phyloP scores from a whole-genome alignment of 2,329 filamentous ascomycete genomes.

The Calonectria ilicicola region DNA sequence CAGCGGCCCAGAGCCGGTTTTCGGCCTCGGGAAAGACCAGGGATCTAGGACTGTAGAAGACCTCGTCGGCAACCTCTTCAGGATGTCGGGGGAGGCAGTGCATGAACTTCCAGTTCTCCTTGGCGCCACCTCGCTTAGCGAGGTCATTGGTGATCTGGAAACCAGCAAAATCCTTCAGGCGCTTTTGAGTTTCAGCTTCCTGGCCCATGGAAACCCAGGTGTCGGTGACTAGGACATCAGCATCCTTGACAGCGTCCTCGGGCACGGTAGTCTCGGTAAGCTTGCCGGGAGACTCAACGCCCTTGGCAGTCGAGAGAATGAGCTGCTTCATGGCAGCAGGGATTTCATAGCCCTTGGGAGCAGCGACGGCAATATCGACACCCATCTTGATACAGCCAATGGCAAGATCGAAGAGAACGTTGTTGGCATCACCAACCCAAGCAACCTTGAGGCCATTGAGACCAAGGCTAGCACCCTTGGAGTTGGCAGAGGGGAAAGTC shows the following conservation, averaged over 20 bases:
- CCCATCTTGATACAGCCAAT: conserved; percentile 90
- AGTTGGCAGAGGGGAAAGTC: conserved; percentile 67
- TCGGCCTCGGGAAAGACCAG: conserved; percentile 95
- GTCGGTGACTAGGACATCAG: conserved; percentile 93
- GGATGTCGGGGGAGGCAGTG: conserved; percentile 93
- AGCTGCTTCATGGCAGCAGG: conserved; percentile 79
- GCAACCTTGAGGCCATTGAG: conserved; percentile 89
- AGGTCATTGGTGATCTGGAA: conserved; percentile 93
- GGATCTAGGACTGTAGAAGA: conserved; percentile 89
- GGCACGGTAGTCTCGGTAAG: conserved; percentile 82
- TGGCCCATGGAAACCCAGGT: conserved; percentile 99
- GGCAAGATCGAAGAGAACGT: conserved; percentile 93
- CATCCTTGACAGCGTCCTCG: conserved; percentile 85
- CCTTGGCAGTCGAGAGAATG: conserved; percentile 73
- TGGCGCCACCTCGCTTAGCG: conserved; percentile 86
- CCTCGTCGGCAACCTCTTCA: conserved; percentile 94
- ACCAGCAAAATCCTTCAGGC: conserved; percentile 84
- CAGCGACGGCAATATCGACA: conserved; percentile 87
- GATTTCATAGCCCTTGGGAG: conserved; percentile 86
- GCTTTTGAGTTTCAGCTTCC: conserved; percentile 83
- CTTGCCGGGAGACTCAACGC: conserved; percentile 70
- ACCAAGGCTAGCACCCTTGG: conserved; percentile 64
- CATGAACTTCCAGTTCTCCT: conserved; percentile 96
- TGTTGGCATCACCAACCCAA: conserved; percentile 97
- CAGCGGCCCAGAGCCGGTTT: conserved; percentile 92